phyloP scores from a whole-genome alignment of 2,329 filamentous ascomycete genomes.

The Pseudohalonectria lignicola region DNA sequence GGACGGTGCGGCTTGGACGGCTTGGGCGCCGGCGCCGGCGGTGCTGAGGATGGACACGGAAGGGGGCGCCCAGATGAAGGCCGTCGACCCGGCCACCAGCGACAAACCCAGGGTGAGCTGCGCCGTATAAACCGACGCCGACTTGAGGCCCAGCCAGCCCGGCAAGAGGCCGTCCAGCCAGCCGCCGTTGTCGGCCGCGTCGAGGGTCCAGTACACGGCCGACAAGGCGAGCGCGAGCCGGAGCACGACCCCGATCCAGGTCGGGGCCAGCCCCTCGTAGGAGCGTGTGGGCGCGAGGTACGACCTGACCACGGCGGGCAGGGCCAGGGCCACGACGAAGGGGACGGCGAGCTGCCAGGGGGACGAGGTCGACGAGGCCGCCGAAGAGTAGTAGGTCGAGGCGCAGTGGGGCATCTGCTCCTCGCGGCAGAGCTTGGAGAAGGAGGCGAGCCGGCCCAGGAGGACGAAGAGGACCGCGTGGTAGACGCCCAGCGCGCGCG shows the following conservation, averaged over 20 bases:
- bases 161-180: constrained; percentile 58
- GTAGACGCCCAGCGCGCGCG: constrained; percentile 68
- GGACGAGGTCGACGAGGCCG: constrained; percentile 83
- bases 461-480: constrained; percentile 77
- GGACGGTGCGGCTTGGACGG: constrained; percentile 18
- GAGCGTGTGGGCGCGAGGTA: constrained; percentile 77
- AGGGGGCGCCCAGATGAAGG: constrained; percentile 77
- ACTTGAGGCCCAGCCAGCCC: constrained; percentile 54
- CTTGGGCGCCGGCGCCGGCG: constrained; percentile 25
- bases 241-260: constrained; percentile 76
- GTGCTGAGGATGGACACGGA: constrained; percentile 62
- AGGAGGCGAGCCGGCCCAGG: constrained; percentile 68
- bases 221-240: constrained; percentile 64
- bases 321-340: constrained; percentile 56
- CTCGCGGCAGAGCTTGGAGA: constrained; percentile 88
- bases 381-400: constrained; percentile 91
- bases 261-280: constrained; percentile 73
- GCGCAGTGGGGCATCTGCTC: constrained; percentile 97
- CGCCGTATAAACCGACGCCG: constrained; percentile 63
- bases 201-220: constrained; percentile 77
- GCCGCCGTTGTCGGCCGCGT: constrained; percentile 75
- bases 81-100: constrained; percentile 72
- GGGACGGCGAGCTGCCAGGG: constrained; percentile 81
- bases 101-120: constrained; percentile 72
- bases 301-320: constrained; percentile 67